Evolutionary conservation across 1,284 basidiomycete species (phyloP).

Genomic region (Pseudozyma hubeiensis): DNA sequence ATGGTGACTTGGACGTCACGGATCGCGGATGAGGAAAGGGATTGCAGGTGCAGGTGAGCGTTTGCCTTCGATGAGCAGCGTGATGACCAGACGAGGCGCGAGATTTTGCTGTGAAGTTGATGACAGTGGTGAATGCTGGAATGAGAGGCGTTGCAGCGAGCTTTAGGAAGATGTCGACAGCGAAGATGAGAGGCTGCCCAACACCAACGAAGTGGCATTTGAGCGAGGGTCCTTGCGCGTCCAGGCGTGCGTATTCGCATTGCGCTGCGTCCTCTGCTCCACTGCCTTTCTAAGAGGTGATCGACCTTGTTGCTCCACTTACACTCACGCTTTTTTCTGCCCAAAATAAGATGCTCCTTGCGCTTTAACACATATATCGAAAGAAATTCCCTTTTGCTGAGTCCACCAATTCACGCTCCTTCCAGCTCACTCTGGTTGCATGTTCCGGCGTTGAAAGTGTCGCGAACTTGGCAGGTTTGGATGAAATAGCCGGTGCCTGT

Average conservation of each 20-base stretch:
- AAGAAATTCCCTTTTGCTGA: background rate
- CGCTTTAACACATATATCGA: no score
- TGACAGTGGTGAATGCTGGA: no score
- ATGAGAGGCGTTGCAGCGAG: no score
- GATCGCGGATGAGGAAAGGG: background rate
- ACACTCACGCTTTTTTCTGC: background rate
- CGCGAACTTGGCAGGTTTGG: no score
- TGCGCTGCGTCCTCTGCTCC: constrained; percentile 4
- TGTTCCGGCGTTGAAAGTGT: no score
- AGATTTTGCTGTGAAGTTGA: background rate
- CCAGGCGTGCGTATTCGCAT: constrained; percentile 38
- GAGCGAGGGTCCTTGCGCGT: constrained; percentile 50
- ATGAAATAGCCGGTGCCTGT: no score
- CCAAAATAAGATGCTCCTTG: background rate
- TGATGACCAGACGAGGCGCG: background rate
- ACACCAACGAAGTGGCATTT: constrained; percentile 7
- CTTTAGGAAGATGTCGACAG: background rate
- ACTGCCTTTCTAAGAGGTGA: constrained; percentile 17
- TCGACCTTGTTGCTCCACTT: constrained; percentile 37
- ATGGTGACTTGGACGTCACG: constrained; percentile 29
- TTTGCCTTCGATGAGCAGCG: background rate
- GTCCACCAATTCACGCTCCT: no score
- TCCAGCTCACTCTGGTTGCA: no score
- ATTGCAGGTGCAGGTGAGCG: background rate
- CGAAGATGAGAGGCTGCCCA: constrained; percentile 9